Conservation (phyloP, 805 yeast species). For the Nakazawaea populi region DNA sequence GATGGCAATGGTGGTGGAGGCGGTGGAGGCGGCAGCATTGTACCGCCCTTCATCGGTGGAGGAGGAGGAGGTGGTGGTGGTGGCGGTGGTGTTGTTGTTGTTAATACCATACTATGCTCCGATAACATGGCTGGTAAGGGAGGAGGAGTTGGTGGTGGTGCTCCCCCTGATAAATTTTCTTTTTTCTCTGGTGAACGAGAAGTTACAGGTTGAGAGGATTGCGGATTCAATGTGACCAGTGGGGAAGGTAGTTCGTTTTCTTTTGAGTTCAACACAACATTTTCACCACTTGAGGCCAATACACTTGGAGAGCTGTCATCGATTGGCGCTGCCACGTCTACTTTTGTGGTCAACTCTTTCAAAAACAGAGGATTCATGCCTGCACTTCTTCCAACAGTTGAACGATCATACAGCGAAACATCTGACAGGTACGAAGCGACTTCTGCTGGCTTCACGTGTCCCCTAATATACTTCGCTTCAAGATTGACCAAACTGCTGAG, state of each 20-base stretch:
- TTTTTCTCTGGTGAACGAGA: slow-evolving; percentile 17
- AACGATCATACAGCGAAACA: slow-evolving; percentile 19
- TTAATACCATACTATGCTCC: slow-evolving; percentile 19
- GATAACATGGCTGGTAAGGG: slow-evolving; percentile 27
- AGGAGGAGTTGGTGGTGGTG: slow-evolving; percentile 28
- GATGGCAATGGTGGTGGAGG: slow-evolving; percentile 18
- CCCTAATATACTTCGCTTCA: slow-evolving; percentile 40
- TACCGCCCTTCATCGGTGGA: slow-evolving; percentile 7
- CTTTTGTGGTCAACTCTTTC: slow-evolving; percentile 46
- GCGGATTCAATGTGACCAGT: slow-evolving; percentile 1
- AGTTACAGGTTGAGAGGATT: slow-evolving; percentile 30
- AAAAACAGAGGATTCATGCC: slow-evolving; percentile 43
- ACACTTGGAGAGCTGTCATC: neutral
- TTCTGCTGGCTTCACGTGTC: slow-evolving; percentile 29
- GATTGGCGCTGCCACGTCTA: slow-evolving; percentile 35
- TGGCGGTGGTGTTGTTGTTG: slow-evolving; percentile 26
- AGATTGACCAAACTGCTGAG: slow-evolving; percentile 16
- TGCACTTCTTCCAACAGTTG: slow-evolving; percentile 24
- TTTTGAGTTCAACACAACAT: neutral
- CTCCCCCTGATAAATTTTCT: no score
- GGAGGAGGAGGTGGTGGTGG: slow-evolving; percentile 23
- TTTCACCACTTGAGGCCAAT: no score
- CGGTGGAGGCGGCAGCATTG: slow-evolving; percentile 16
- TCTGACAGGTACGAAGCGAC: slow-evolving; percentile 14
- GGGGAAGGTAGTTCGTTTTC: neutral